Base-by-base conservation (phyloP, 2,329 filamentous ascomycete species). In the Hortaea werneckii region DNA sequence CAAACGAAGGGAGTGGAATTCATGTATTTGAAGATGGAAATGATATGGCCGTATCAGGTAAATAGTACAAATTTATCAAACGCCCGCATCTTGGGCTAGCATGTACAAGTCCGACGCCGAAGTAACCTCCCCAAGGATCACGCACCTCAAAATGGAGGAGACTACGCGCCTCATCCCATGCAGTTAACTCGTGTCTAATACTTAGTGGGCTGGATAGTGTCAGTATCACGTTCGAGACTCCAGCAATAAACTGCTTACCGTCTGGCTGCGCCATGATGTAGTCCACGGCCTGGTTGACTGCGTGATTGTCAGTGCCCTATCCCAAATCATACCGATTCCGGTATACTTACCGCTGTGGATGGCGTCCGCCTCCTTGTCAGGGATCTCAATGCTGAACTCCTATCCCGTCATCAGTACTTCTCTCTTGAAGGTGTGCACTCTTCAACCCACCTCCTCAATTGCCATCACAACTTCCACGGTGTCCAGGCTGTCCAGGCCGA, bases 401-500 rank as follows among this genome's bases (percentile, higher is more conserved):
- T 82, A 59, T 60, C 37, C 5, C 27, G 8, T n/a, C 50, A 52
- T 64, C 44, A 64, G 55, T 42, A 35, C 26, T 32, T 38, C 1
- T 13, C 11, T 43, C 20, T 26, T 7, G 10, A 27, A 20, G 20
- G 29, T 41, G 9, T 29, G 10, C 27, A 27, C 52, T 38, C 38
- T 45, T 40, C 42, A 39, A 57, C 60, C 27, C 47, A 88, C 85
- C 82, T 98, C 92, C 79, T 98, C 92, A 72, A 98, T 96, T 57
- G 92, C 92, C 92, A 98, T 98, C 61, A 98, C 92, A 57, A 98
- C 92, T 78, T 98, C 92, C 54, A 98, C 92, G 54, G 92, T 95
- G 70, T 98, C 92, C 69, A 98, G 79, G 73, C 85, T 94, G 76
- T 98, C 92, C 62, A 98, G 77, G 56, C 89, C 92, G 54, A 98